phyloP scores from a whole-genome alignment of 1,139 yeast species.

The Yamadazyma kanchanaburiensis region DNA sequence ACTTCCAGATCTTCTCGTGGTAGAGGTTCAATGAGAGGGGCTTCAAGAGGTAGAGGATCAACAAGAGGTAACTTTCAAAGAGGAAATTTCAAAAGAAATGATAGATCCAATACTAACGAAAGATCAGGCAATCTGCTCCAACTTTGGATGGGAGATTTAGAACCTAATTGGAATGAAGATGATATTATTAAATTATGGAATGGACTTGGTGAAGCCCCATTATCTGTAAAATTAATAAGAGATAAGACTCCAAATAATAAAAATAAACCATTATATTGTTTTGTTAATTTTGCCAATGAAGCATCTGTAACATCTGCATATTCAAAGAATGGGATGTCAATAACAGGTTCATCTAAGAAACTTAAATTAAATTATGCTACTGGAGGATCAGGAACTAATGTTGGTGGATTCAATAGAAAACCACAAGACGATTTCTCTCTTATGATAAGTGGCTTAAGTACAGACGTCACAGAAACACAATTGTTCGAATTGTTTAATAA shows the following conservation, averaged over 20 bases:
- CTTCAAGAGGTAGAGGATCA: no score
- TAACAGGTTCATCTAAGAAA: conserved; percentile 55
- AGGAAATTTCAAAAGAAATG: no score
- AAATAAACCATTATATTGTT: conserved; percentile 55
- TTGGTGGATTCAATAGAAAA: conserved; percentile 5
- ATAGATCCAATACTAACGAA: no score
- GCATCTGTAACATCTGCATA: conserved; percentile 71
- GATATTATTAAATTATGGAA: conserved; percentile 67
- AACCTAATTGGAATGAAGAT: conserved; percentile 79
- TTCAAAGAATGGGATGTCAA: conserved; percentile 61
- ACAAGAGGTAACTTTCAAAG: no score
- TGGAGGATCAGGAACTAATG: conserved; percentile 30
- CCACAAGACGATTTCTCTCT: conserved; percentile 44
- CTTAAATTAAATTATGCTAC: conserved; percentile 87
- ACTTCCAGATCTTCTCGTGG: no score
- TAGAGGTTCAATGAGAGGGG: no score
- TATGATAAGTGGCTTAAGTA: conserved; percentile 83
- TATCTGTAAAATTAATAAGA: conserved; percentile 32
- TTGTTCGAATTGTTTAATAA: conserved; percentile 67
- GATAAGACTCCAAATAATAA: conserved; percentile 25
- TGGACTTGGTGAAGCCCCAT: conserved; percentile 34
- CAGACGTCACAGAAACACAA: conserved; percentile 71
- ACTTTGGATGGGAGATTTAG: conserved; percentile 95
- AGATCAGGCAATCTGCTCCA: conserved; percentile 16
- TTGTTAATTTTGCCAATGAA: conserved; percentile 71